A percentile compares a stretch with the other conserved stretches of the same genome.
Evolutionary conservation across 2,329 filamentous ascomycete species (phyloP).

Genomic region (Scedosporium dehoogii): DNA sequence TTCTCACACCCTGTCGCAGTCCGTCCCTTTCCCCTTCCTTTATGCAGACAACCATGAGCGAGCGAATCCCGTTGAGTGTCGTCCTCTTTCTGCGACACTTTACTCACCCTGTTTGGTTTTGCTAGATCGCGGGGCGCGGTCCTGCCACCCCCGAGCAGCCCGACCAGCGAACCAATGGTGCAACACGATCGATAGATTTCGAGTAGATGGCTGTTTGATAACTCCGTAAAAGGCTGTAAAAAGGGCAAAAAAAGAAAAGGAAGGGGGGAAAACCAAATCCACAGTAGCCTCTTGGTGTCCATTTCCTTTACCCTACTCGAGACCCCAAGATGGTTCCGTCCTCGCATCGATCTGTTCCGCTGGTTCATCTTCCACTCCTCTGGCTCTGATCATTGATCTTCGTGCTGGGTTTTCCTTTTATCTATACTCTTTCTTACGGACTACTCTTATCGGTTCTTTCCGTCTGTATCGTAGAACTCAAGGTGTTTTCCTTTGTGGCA

Average conservation of each 20-base stretch:
- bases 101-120: not conserved
- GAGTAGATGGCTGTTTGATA: not conserved
- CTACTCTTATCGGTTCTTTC: not conserved
- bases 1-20: not conserved
- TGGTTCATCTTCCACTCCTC: not conserved
- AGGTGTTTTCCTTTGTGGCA: not conserved
- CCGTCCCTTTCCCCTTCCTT: slow-evolving; percentile 1
- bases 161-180: not conserved
- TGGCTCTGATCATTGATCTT: slow-evolving; percentile 3
- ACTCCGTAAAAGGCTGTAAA: not conserved
- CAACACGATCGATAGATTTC: not conserved
- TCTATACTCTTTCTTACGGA: slow-evolving; percentile 2
- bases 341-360: not conserved
- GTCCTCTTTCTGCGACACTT: not conserved
- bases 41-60: not conserved
- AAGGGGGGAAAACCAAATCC: not conserved
- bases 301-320: not conserved
- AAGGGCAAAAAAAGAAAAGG: not conserved
- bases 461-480: not conserved
- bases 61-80: not conserved
- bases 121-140: not conserved
- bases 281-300: not conserved
- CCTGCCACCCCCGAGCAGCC: not conserved
- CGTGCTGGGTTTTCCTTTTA: slow-evolving; percentile 1
- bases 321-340: not conserved